Evolutionary conservation across 495 filamentous ascomycete species (phyloP), one percentile per base, ranked within the genome.

Genomic region (Evernia prunastri): DNA sequence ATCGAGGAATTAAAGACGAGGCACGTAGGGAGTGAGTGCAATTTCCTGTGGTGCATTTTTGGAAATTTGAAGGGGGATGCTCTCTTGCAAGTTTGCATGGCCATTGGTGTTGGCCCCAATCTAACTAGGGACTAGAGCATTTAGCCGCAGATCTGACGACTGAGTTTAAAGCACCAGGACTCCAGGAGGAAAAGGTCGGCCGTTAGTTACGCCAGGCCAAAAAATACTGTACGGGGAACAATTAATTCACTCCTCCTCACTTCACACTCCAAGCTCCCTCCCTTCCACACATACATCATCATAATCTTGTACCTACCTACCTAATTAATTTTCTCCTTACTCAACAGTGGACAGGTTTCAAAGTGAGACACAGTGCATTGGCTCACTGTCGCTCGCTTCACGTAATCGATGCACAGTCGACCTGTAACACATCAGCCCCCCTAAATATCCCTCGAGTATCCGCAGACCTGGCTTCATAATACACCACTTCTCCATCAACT

Each of bases 401-500:
- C 53, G 54, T 39, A 36, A 12, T 49, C 29, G 31, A 64, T 58
- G 53, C 58, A 27, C 42, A 39, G 49, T 51, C 45, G 23, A 61
- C 49, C 54, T 35, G 29, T 37, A 29, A 35, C 51, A 54, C 45
- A n/a, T 47, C 57, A 58, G 45, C 59, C 56, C 61, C 63, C 64
- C 62, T 64, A 42, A 64, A 47, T 40, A 40, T 58, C 40, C 11
- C 54, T 64, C 56, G 43, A 51, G 23, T n/a, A 40, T 49, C 11
- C 56, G 49, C 18, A 33, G 61, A 62, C 39, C 61, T 68, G 66
- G 61, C 58, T 59, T 42, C 13, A 47, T 62, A 37, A 60, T 35
- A n/a, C 49, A 64, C 20, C 51, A 60, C 57, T 40, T 59, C 54
- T 62, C 62, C 64, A 61, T 59, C 47, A 63, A 71, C 75, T 68